Evolutionary conservation across 192 early-diverging fungal genomes (phyloP).

Genomic region (Coemansia sp.): DNA sequence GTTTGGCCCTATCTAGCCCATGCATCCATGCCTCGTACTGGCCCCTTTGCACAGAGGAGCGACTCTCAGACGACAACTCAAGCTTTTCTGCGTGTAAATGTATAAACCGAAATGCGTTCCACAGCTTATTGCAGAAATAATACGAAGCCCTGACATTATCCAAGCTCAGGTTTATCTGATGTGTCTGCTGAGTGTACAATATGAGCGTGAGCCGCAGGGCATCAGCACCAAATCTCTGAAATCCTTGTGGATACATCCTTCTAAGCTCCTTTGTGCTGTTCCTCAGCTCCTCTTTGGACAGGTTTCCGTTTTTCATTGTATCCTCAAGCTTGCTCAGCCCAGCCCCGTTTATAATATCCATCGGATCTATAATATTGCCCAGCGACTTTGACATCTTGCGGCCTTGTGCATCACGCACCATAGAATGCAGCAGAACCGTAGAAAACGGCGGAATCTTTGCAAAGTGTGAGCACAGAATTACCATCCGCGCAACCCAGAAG

Average conservation of each 20-base stretch:
- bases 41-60: constrained; percentile 4
- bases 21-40: constrained; percentile 14
- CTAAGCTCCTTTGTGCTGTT: constrained; percentile 65
- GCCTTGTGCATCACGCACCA: constrained; percentile 73
- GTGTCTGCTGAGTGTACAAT: constrained; percentile 71
- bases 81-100: constrained; percentile 36
- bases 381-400: constrained; percentile 86
- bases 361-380: constrained; percentile 77
- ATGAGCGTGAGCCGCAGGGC: constrained; percentile 73
- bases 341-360: constrained; percentile 69
- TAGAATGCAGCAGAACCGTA: constrained; percentile 88
- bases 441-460: constrained; percentile 81
- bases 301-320: constrained; percentile 69
- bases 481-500: constrained; percentile 99
- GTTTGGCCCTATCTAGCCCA: constrained; percentile 30
- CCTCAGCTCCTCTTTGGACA: constrained; percentile 74
- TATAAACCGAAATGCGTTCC: constrained; percentile 78
- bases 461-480: constrained; percentile 90
- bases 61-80: constrained; percentile 3
- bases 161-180: constrained; percentile 94
- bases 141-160: constrained; percentile 78
- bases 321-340: constrained; percentile 61
- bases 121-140: constrained; percentile 97
- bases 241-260: constrained; percentile 86
- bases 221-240: constrained; percentile 90